A percentile compares a stretch with the other conserved stretches of the same genome.
phyloP scores from a whole-genome alignment of 257 asterid genomes.

The Parsonsia alboflavescens region DNA sequence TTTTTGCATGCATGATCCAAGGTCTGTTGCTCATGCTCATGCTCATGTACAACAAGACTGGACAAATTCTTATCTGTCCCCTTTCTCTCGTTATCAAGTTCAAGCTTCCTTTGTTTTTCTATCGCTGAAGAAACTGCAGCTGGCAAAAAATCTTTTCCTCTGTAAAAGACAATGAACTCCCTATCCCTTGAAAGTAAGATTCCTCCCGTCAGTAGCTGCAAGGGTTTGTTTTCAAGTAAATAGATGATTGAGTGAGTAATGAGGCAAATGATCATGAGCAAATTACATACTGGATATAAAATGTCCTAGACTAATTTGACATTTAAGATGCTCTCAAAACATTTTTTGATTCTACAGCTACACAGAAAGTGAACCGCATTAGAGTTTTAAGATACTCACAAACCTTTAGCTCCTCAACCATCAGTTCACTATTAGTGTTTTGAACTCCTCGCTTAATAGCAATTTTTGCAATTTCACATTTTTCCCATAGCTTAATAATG shows the following conservation, averaged over 20 bases:
- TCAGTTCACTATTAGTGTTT: slow-evolving; percentile 78
- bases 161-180: slow-evolving; percentile 81
- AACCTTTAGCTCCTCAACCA: slow-evolving; percentile 99
- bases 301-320: not conserved
- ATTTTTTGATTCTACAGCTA: not conserved
- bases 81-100: slow-evolving; percentile 27
- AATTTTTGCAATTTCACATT: slow-evolving; percentile 93
- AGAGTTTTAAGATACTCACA: slow-evolving; percentile 17
- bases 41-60: slow-evolving; percentile 21
- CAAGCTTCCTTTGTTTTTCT: slow-evolving; percentile 63
- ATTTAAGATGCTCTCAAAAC: not conserved
- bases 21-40: slow-evolving; percentile 14
- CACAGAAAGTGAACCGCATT: not conserved
- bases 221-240: slow-evolving; percentile 33
- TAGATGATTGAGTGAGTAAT: slow-evolving; percentile 14
- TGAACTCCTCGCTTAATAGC: slow-evolving; percentile 94
- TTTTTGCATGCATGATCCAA: slow-evolving; percentile 30
- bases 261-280: slow-evolving; percentile 17
- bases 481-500: slow-evolving; percentile 95
- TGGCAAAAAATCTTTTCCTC: slow-evolving; percentile 98
- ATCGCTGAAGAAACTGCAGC: slow-evolving; percentile 85
- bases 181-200: slow-evolving; percentile 84
- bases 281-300: not conserved
- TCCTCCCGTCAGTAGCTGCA: slow-evolving; percentile 96
- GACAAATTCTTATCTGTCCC: slow-evolving; percentile 19